A percentile compares a stretch with the other conserved stretches of the same genome.
phyloP scores from a whole-genome alignment of 768 basidiomycete genomes.

The Leccinum barrowsii region DNA sequence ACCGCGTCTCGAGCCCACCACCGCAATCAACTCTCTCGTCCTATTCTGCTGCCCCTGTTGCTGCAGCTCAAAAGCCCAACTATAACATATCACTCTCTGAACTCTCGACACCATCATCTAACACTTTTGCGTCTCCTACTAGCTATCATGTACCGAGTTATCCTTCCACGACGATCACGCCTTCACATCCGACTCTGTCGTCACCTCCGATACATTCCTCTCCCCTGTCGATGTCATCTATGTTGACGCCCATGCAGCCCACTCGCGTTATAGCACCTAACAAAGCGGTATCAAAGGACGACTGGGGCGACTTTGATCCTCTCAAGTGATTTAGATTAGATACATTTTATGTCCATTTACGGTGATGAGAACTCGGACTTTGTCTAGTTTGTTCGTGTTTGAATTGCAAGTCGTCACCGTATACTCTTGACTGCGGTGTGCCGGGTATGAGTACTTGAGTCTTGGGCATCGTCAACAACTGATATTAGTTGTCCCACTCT shows the following conservation, averaged over 20 bases:
- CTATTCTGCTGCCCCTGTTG: constrained; percentile 5
- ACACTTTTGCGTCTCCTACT: constrained; percentile 8
- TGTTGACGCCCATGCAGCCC: constrained; percentile 59
- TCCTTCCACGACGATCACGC: constrained; percentile 17
- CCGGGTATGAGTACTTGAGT: constrained; percentile 5
- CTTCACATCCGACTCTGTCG: constrained; percentile 21
- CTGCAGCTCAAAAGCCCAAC: constrained; percentile 44
- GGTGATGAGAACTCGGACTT: not conserved
- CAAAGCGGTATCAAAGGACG: constrained; percentile 57
- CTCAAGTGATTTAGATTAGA: constrained; percentile 23
- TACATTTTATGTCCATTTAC: not conserved
- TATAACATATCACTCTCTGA: constrained; percentile 50
- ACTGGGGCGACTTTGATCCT: constrained; percentile 85
- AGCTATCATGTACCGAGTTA: constrained; percentile 16
- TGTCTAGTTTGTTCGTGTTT: constrained; percentile 24
- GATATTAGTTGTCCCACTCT: not conserved
- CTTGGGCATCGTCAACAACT: not conserved
- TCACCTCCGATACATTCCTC: constrained; percentile 32
- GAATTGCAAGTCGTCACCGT: constrained; percentile 6
- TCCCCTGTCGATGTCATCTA: constrained; percentile 40
- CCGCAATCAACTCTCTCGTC: constrained; percentile 16
- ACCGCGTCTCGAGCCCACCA: constrained; percentile 18
- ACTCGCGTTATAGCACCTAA: constrained; percentile 38
- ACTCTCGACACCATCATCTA: constrained; percentile 20
- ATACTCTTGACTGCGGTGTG: not conserved